Evolutionary conservation across 441 rosid genomes (phyloP).

Genomic region (Euphorbia celastroides): DNA sequence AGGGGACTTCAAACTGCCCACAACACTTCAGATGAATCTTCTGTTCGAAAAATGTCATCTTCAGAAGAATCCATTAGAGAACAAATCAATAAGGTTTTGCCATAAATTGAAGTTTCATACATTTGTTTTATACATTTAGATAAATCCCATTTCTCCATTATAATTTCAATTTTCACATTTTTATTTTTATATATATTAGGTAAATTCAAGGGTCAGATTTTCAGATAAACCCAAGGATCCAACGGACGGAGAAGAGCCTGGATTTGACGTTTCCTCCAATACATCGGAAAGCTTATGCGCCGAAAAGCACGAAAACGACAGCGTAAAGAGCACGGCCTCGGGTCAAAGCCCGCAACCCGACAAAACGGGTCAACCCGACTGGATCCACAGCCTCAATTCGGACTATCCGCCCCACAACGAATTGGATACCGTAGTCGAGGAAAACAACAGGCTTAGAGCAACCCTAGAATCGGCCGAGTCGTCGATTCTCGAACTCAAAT

Average conservation of each 20-base stretch:
- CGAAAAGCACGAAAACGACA: constrained; percentile 88
- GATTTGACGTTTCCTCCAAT: constrained; percentile 90
- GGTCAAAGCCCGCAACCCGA: constrained; percentile 65
- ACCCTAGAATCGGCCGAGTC: constrained; percentile 76
- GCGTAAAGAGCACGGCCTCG: constrained; percentile 68
- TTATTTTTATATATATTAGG: too few relatives aligned
- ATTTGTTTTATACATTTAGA: too few relatives aligned
- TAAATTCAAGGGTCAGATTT: constrained; percentile 53
- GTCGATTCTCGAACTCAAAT: constrained; percentile 70
- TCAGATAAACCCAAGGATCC: constrained; percentile 53
- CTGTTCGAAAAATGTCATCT: constrained; percentile 47
- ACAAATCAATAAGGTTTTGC: constrained; percentile 57
- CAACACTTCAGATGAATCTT: constrained; percentile 53
- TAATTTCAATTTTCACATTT: too few relatives aligned
- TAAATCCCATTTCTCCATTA: too few relatives aligned
- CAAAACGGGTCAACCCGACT: constrained; percentile 51
- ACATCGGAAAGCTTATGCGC: constrained; percentile 77
- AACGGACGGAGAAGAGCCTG: constrained; percentile 50
- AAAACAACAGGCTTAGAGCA: constrained; percentile 75
- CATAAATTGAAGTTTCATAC: too few relatives aligned
- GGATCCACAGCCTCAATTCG: constrained; percentile 74
- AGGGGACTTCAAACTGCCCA: constrained; percentile 72
- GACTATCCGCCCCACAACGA: constrained; percentile 66
- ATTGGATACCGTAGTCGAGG: constrained; percentile 60
- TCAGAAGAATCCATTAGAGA: constrained; percentile 49